Conservation (phyloP, 176 grass and related monocot genomes). For the Areca catechu region DNA sequence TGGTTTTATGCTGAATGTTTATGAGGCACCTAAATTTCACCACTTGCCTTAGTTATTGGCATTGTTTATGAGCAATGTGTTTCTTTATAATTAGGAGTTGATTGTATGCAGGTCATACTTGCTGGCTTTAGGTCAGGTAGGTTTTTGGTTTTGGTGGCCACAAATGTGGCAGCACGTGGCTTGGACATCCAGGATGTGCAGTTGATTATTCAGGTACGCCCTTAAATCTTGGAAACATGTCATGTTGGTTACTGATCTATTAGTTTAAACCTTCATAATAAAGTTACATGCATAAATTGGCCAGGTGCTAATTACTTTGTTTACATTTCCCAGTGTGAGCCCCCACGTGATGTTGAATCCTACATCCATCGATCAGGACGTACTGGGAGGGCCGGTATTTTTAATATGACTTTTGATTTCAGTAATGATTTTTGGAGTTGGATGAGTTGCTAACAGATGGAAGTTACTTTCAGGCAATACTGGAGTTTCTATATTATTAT, state of each 20-base stretch:
- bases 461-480: conserved; percentile 58
- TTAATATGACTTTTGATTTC: not conserved
- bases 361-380: conserved; percentile 95
- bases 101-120: conserved; percentile 67
- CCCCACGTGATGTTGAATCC: conserved; percentile 95
- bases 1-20: no score
- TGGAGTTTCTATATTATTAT: conserved; percentile 84
- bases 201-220: conserved; percentile 86
- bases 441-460: not conserved
- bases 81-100: not conserved
- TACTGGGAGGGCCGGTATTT: conserved; percentile 83
- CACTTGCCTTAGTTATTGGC: no score
- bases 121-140: conserved; percentile 83
- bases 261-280: no score
- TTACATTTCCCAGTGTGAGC: conserved; percentile 59
- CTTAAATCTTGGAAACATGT: not conserved
- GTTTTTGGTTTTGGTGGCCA: conserved; percentile 90
- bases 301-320: conserved; percentile 1
- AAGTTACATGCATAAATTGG: no score
- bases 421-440: conserved; percentile 1
- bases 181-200: conserved; percentile 95
- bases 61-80: no score
- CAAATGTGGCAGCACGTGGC: conserved; percentile 91
- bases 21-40: no score
- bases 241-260: not conserved